Conservation (phyloP, 805 yeast species). For the Ogataea allantospora region DNA sequence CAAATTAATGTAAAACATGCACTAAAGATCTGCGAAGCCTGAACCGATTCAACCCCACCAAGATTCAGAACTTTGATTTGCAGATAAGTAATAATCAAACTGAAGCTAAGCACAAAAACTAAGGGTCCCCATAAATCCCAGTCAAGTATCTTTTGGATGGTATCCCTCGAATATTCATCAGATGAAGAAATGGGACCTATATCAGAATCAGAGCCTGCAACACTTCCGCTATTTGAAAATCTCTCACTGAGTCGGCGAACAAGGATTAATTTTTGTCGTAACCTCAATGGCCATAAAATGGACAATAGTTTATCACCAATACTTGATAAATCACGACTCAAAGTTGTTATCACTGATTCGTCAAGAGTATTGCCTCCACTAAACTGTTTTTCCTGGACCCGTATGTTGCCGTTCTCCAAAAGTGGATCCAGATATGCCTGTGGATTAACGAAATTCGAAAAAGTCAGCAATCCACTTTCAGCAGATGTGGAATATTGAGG, state of each 20-base stretch:
- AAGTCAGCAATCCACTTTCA: constrained; percentile 20
- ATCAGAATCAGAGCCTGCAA: too few relatives aligned
- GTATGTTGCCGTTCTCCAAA: constrained; percentile 25
- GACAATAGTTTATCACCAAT: constrained; percentile 36
- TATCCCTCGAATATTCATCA: constrained; percentile 35
- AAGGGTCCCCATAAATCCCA: constrained; percentile 69
- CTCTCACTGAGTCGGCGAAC: constrained; percentile 31
- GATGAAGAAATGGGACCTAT: too few relatives aligned
- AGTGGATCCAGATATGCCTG: constrained; percentile 29
- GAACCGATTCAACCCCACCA: constrained; percentile 26
- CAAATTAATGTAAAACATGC: constrained; percentile 54
- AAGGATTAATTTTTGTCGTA: constrained; percentile 29
- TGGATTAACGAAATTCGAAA: constrained; percentile 37
- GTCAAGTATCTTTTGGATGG: constrained; percentile 41
- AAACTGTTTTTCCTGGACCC: constrained; percentile 47
- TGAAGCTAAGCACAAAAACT: constrained; percentile 47
- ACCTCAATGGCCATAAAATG: constrained; percentile 37
- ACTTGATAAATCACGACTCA: constrained; percentile 35
- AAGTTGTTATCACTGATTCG: constrained; percentile 51
- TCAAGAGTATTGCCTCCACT: constrained; percentile 58
- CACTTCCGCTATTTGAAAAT: constrained; percentile 15
- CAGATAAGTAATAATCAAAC: constrained; percentile 47
- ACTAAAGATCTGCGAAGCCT: constrained; percentile 50
- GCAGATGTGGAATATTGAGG: neutral
- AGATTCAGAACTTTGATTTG: constrained; percentile 31